Conservation (phyloP, 2,329 filamentous ascomycete genomes). For the Ophiostoma triangulosporum region DNA sequence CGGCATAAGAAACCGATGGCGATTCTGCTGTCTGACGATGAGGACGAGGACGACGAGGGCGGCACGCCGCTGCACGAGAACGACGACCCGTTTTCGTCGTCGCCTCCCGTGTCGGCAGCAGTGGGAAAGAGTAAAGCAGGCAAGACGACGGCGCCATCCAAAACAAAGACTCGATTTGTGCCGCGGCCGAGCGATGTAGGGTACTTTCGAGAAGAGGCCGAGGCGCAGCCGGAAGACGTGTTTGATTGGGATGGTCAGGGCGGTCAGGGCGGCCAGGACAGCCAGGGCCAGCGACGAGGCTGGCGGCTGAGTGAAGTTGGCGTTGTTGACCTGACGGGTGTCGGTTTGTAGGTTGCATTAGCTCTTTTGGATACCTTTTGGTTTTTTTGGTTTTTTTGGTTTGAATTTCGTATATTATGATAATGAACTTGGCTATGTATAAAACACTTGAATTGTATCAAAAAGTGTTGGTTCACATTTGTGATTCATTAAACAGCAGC, state of each 20-base stretch:
- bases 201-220: conserved; percentile 16
- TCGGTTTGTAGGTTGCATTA: neutral
- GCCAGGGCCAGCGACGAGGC: neutral
- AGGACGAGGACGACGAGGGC: too few relatives aligned
- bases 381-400: neutral
- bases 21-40: conserved; percentile 4
- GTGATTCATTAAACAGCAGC: too few relatives aligned
- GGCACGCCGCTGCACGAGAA: too few relatives aligned
- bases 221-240: too few relatives aligned
- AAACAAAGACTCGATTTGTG: conserved; percentile 16
- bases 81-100: neutral
- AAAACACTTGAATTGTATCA: too few relatives aligned
- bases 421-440: neutral
- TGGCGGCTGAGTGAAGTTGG: conserved; percentile 7
- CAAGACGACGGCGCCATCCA: neutral
- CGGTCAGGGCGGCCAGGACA: too few relatives aligned
- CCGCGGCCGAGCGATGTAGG: conserved; percentile 17
- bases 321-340: conserved; percentile 5
- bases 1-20: neutral
- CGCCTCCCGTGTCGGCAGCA: neutral
- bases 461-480: too few relatives aligned
- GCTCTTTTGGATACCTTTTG: neutral
- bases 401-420: neutral
- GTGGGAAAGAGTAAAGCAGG: neutral
- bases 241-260: too few relatives aligned